phyloP scores from a whole-genome alignment of 2,329 filamentous ascomycete genomes.

The Pseudofabraea citricarpa region DNA sequence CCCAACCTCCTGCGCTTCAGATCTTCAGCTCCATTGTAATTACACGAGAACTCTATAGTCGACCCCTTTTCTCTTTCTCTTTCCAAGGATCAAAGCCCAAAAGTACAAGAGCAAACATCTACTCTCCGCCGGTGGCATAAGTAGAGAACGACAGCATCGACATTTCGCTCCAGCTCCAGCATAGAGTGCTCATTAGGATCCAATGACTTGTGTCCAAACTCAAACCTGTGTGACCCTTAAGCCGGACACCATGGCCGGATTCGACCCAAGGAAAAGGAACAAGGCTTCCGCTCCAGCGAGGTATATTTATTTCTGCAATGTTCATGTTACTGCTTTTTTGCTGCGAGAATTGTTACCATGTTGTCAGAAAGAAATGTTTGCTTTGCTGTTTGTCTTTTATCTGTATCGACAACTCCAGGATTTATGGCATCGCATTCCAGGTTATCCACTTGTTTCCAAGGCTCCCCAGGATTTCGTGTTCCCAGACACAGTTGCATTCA shows the following conservation, averaged over 20 bases:
- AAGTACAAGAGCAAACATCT: too few relatives aligned
- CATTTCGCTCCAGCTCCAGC: neutral
- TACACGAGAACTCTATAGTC: neutral
- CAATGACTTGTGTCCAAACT: slow-evolving; percentile 28
- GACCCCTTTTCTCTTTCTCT: neutral
- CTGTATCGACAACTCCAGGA: slow-evolving; percentile 9
- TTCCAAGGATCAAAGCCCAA: neutral
- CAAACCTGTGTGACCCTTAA: slow-evolving; percentile 21
- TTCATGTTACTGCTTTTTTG: slow-evolving; percentile 16
- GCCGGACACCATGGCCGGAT: slow-evolving; percentile 27
- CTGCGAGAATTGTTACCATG: slow-evolving; percentile 18
- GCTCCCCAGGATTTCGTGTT: too few relatives aligned
- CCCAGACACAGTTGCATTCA: slow-evolving; percentile 5
- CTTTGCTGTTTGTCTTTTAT: slow-evolving; percentile 9
- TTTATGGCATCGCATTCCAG: slow-evolving; percentile 5
- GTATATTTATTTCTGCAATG: slow-evolving; percentile 25
- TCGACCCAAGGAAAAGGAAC: slow-evolving; percentile 22
- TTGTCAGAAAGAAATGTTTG: slow-evolving; percentile 23
- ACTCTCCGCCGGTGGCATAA: slow-evolving; percentile 1
- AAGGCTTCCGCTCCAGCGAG: slow-evolving; percentile 23
- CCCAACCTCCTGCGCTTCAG: slow-evolving; percentile 2
- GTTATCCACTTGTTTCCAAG: too few relatives aligned
- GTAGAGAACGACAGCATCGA: neutral
- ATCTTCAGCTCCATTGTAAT: neutral
- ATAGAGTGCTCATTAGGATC: slow-evolving; percentile 2